Percentiles rank a stretch among this genome's conserved stretches.
Evolutionary conservation across 2,329 filamentous ascomycete genomes (phyloP).

Genomic region (Alternaria burnsii): DNA sequence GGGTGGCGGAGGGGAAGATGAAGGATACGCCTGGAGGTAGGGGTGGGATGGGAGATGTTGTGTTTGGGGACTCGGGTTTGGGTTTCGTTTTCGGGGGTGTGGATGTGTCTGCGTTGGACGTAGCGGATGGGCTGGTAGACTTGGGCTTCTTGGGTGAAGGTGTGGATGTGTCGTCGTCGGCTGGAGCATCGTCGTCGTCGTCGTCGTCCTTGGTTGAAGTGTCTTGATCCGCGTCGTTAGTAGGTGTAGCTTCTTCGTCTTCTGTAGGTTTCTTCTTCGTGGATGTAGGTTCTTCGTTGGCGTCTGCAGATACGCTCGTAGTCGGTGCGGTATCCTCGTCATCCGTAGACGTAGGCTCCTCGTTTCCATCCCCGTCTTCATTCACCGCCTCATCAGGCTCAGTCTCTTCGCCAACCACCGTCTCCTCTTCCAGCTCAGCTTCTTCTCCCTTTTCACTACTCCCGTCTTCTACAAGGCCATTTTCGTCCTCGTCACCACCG

Average conservation of each 20-base stretch:
- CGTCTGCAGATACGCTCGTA: background rate
- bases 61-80: background rate
- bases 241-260: background rate
- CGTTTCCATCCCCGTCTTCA: background rate
- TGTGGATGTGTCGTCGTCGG: background rate
- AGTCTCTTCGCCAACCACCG: background rate
- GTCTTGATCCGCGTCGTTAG: background rate
- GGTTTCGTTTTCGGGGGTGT: rapidly evolving
- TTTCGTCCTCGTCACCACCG: background rate
- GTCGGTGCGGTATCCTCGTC: background rate
- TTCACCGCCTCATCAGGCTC: background rate
- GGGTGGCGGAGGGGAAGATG: background rate
- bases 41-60: background rate
- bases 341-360: background rate
- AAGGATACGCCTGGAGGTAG: background rate
- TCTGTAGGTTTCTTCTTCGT: background rate
- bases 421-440: background rate
- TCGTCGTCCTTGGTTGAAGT: background rate
- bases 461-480: background rate
- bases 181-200: background rate
- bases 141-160: background rate
- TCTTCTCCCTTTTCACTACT: background rate
- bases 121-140: background rate
- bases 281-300: background rate
- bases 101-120: background rate